Evolutionary conservation across 2,329 filamentous ascomycete genomes (phyloP).

Genomic region (Diaporthe capsici): DNA sequence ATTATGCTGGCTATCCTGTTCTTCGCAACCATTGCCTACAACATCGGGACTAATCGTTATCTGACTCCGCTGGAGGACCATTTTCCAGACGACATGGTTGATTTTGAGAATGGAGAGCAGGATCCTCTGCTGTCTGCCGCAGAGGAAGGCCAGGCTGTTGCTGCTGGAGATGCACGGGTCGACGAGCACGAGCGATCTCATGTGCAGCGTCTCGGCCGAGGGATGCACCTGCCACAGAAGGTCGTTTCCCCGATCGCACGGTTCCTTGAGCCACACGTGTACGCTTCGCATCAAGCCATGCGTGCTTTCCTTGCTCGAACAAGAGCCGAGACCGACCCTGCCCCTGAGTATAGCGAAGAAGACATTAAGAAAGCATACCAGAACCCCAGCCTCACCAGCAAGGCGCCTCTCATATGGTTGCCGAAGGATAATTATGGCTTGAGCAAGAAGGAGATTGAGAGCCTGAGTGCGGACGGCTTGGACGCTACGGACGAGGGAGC

Average conservation of each 20-base stretch:
- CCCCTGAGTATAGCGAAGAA: conserved; percentile 37
- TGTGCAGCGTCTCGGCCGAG: conserved; percentile 37
- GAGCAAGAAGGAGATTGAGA: conserved; percentile 38
- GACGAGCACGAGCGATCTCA: conserved; percentile 29
- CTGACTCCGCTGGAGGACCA: conserved; percentile 41
- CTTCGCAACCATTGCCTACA: conserved; percentile 33
- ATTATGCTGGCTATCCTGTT: conserved; percentile 35
- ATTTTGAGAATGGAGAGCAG: conserved; percentile 30
- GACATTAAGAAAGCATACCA: conserved; percentile 37
- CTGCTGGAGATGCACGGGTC: conserved; percentile 21
- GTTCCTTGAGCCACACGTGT: conserved; percentile 39
- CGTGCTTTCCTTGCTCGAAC: conserved; percentile 36
- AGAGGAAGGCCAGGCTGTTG: conserved; percentile 35
- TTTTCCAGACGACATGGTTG: conserved; percentile 33
- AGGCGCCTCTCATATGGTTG: conserved; percentile 38
- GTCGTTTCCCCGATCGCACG: conserved; percentile 37
- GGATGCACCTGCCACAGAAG: conserved; percentile 31
- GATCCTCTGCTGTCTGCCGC: conserved; percentile 36
- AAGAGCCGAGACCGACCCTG: conserved; percentile 35
- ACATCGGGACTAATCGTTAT: conserved; percentile 38
- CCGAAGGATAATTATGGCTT: conserved; percentile 38
- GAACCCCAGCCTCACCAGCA: conserved; percentile 39
- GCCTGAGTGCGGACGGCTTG: conserved; percentile 21
- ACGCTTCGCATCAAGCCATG: conserved; percentile 41
- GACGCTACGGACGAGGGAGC: conserved; percentile 39